A percentile compares a stretch with the other conserved stretches of the same genome.
Evolutionary conservation across 169 alveolate species (phyloP).

Genomic region (Plasmodium coatneyi): DNA sequence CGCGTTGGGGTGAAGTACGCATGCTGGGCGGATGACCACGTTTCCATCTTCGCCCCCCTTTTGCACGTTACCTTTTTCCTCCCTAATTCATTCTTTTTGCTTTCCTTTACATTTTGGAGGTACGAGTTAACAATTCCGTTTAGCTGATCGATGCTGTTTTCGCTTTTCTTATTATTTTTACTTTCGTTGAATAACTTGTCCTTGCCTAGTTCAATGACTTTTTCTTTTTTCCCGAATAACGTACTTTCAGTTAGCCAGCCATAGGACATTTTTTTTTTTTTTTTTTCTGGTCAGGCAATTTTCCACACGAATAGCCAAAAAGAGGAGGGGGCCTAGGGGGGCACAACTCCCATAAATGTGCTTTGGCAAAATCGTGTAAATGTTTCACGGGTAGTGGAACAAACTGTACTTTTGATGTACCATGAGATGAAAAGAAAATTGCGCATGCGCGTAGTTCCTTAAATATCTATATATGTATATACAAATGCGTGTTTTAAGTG

Average conservation of each 20-base stretch:
- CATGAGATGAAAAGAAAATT: background rate
- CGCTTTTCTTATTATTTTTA: conserved; percentile 51
- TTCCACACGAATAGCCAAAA: background rate
- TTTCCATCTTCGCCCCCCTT: background rate
- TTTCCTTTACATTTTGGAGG: conserved; percentile 63
- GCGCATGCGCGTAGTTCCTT: background rate
- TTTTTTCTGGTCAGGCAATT: conserved; percentile 6
- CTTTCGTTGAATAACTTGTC: conserved; percentile 58
- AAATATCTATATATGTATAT: background rate
- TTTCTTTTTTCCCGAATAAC: conserved; percentile 53
- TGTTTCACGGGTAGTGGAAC: background rate
- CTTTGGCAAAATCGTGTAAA: background rate
- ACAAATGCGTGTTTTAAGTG: background rate
- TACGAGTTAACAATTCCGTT: conserved; percentile 60
- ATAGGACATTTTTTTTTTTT: conserved; percentile 65
- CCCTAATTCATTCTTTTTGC: conserved; percentile 43
- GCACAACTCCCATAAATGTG: background rate
- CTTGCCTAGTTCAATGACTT: conserved; percentile 46
- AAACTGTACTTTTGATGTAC: background rate
- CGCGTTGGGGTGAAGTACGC: background rate
- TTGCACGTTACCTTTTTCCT: conserved; percentile 39
- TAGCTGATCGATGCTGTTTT: conserved; percentile 67
- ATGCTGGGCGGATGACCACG: background rate
- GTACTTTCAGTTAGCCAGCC: conserved; percentile 76
- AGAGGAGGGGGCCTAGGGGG: background rate